Evolutionary conservation across 495 filamentous ascomycete genomes (phyloP), one percentile per base, ranked within the genome.

Genomic region (Xylaria acuta): DNA sequence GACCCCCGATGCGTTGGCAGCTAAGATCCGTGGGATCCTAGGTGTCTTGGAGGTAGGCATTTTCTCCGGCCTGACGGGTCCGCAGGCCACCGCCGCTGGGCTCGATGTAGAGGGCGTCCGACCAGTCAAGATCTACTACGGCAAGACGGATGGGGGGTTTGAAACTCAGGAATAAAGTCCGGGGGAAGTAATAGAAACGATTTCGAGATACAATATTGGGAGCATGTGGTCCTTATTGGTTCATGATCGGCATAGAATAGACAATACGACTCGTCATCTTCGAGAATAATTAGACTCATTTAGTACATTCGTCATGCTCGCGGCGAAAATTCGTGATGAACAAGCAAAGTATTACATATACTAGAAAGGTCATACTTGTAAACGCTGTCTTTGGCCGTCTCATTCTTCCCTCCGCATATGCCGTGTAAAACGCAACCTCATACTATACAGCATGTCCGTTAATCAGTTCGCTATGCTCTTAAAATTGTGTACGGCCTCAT

Each of bases 61-160:
- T 43, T 99, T 99, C 85, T 88, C 87, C 58, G 94, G 94, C 1
- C 59, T 88, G 73, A 94, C 94, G 67, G 94, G 94, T 5, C 80
- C 86, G 4, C 83, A 95, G 80, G 90, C 90, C 43, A 84, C 86
- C 49, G 85, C 83, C 53, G 80, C 80, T 51, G 89, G 89, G 18
- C 83, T 82, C 58, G 80, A 86, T 64, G 82, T 84, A 56, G 92
- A 94, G 41, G 96, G 94, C 3, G 93, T 97, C 84, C 95, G 94
- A 80, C 96, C 96, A 3, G 88, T 97, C 30, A 93, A 94, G 51
- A 95, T 93, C 40, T 99, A 98, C 82, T 98, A 98, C 81, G 96
- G 96, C 20, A 93, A 94, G 91, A 88, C 91, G 66, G 90, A 95
- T 79, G 94, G 94, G 18, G 84, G 85, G 34, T 90, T 93, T 60